Conservation (phyloP, 129 eudicot genomes). For the Pulicaria dysenterica region DNA sequence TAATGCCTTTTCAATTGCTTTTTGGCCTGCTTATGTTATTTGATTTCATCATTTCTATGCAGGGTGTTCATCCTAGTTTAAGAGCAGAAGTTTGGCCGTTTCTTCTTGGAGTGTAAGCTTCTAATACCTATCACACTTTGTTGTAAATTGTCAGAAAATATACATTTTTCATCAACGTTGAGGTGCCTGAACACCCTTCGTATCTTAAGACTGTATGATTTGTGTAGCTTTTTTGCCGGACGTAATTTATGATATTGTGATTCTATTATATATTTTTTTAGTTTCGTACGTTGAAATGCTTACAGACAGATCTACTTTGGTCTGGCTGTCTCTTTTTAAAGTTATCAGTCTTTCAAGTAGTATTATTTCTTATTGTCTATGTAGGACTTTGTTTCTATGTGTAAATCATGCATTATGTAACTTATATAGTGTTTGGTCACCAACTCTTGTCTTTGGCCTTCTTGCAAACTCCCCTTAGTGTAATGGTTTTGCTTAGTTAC, state of each 20-base stretch:
- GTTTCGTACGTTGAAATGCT: neutral
- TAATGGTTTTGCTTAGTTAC: neutral
- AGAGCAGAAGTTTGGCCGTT: constrained; percentile 89
- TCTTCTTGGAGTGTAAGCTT: constrained; percentile 83
- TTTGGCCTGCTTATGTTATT: neutral
- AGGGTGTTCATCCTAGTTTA: constrained; percentile 86
- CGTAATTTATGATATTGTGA: neutral
- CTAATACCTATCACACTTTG: neutral
- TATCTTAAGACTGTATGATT: neutral
- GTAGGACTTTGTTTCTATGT: neutral
- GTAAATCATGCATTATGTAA: constrained; percentile 7
- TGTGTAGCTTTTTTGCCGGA: neutral
- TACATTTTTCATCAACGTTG: neutral
- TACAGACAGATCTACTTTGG: neutral
- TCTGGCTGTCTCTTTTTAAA: constrained; percentile 9
- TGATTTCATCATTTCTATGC: constrained; percentile 24
- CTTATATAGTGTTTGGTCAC: constrained; percentile 3
- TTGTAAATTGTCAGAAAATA: neutral
- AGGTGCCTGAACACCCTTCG: neutral
- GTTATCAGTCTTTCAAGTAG: constrained; percentile 7
- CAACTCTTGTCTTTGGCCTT: neutral
- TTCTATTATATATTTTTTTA: neutral
- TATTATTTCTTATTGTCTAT: constrained; percentile 3
- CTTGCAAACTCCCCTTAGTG: constrained; percentile 7
- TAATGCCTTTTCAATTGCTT: neutral